Evolutionary conservation across 768 basidiomycete genomes (phyloP).

Genomic region (Collybia mongolica): DNA sequence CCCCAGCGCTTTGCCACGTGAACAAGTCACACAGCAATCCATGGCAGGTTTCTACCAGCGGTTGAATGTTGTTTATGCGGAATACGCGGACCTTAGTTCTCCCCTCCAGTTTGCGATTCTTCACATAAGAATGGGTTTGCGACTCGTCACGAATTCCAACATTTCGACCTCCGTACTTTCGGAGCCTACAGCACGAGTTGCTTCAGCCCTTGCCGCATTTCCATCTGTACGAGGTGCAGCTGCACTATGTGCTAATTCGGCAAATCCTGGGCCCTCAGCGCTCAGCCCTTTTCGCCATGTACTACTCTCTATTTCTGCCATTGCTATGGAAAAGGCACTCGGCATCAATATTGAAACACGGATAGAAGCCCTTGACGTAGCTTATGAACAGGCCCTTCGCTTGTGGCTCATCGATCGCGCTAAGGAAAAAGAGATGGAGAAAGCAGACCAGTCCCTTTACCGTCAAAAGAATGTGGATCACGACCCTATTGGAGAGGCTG

Average conservation of each 20-base stretch:
- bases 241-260: slow-evolving; percentile 25
- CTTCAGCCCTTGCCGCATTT: slow-evolving; percentile 45
- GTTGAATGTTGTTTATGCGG: slow-evolving; percentile 62
- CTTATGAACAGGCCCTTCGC: slow-evolving; percentile 70
- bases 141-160: slow-evolving; percentile 35
- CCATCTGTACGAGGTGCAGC: slow-evolving; percentile 49
- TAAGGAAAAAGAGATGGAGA: slow-evolving; percentile 61
- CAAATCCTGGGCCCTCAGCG: slow-evolving; percentile 23
- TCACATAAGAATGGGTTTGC: slow-evolving; percentile 71
- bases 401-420: slow-evolving; percentile 84
- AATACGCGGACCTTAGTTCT: slow-evolving; percentile 67
- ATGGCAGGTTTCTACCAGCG: slow-evolving; percentile 77
- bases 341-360: slow-evolving; percentile 32
- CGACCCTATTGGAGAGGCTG: slow-evolving; percentile 60
- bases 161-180: slow-evolving; percentile 13
- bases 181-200: slow-evolving; percentile 19
- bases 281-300: slow-evolving; percentile 38
- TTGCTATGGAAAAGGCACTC: slow-evolving; percentile 41
- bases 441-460: slow-evolving; percentile 75
- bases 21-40: slow-evolving; percentile 76
- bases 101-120: slow-evolving; percentile 68
- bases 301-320: slow-evolving; percentile 47
- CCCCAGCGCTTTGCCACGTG: slow-evolving; percentile 44
- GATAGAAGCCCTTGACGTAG: slow-evolving; percentile 38
- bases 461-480: slow-evolving; percentile 56